Percentiles rank a stretch among this genome's conserved stretches.
Conservation (phyloP, 139 green algal genomes). For the Gonium pectorale region DNA sequence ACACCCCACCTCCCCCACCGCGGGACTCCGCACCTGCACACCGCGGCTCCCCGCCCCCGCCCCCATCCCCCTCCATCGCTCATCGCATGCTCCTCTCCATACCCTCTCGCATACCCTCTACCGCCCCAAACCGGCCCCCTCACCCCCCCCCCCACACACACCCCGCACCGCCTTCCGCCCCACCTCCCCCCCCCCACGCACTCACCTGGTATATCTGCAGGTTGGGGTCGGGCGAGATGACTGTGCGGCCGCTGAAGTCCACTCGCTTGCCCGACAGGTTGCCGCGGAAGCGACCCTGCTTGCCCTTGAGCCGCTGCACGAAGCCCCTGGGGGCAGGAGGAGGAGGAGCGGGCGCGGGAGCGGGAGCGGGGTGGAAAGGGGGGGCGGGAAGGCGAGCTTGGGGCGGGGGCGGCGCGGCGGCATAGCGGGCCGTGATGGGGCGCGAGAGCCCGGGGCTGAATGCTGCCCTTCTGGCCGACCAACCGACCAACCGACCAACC, state of each 20-base stretch:
- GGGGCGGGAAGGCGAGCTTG: no score
- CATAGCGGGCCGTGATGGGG: no score
- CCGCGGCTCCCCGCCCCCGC: no score
- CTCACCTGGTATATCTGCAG: slow-evolving; percentile 85
- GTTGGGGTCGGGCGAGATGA: slow-evolving; percentile 99
- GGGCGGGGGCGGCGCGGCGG: no score
- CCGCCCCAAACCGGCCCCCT: no score
- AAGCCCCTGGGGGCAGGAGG: slow-evolving; percentile 82
- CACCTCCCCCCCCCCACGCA: background rate
- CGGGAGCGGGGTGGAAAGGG: background rate
- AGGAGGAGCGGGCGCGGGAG: background rate
- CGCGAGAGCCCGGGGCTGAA: no score
- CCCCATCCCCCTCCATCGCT: no score
- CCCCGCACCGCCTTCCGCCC: no score
- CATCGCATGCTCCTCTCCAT: no score
- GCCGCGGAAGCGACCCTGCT: slow-evolving; percentile 96
- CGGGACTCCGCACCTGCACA: background rate
- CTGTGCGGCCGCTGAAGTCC: slow-evolving; percentile 96
- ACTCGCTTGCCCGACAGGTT: slow-evolving; percentile 98
- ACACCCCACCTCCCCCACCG: background rate
- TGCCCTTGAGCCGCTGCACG: slow-evolving; percentile 99
- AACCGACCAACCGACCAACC: no score
- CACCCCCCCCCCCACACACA: background rate
- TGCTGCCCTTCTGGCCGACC: no score
- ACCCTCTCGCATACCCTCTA: no score